Base-by-base conservation (phyloP, 805 yeast species). In the Lipomyces orientalis region DNA sequence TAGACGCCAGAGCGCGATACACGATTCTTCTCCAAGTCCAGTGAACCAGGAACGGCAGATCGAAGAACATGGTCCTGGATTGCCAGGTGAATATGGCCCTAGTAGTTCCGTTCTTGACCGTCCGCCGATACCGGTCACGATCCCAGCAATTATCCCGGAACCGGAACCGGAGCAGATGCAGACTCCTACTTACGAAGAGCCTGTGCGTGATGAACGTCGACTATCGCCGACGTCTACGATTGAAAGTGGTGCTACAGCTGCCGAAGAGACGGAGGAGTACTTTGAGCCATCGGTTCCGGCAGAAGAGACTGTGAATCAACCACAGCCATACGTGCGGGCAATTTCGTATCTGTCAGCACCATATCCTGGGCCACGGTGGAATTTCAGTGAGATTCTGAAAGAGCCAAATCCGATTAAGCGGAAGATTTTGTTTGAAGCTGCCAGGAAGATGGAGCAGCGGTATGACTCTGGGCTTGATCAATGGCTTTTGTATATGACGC, bases 401-500 rank as follows among this genome's bases (percentile, higher is more conserved):
- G 66, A 65, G 52, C 59, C 49, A 16, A 58, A 60, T 49, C n/a
- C 57, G n/a, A 6, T 34, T 10, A 52, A 54, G 56, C 66, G 66
- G 19, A 54, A 49, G 25, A 64, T 29, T 10, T 29, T 65, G 33
- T 68, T 65, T 62, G 67, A 62, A 9, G 57, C 25, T 25, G 64
- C 69, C 4, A 34, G 71, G 39, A 51, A 56, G 34, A 37, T 31
- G 43, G 69, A 62, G 60, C 29, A 9, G 16, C 60, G 63, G 14
- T 57, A 58, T 31, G 64, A 65, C 31, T 22, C 60, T 10, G 69
- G 69, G 1, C 31, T 65, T n/a, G 65, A 59, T 29, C 62, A 60
- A 31, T 68, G 71, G 71, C 56, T 68, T 43, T 14, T 43, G 14
- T 68, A 68, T 33, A 68, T 68, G 71, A 37, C 25, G 14, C 62